A percentile compares a stretch with the other conserved stretches of the same genome.
These are phyloP conservation scores for Primulina huaijiensis DNA, from an alignment of 257 asterid genomes.

Conservation along the genomic window DNA sequence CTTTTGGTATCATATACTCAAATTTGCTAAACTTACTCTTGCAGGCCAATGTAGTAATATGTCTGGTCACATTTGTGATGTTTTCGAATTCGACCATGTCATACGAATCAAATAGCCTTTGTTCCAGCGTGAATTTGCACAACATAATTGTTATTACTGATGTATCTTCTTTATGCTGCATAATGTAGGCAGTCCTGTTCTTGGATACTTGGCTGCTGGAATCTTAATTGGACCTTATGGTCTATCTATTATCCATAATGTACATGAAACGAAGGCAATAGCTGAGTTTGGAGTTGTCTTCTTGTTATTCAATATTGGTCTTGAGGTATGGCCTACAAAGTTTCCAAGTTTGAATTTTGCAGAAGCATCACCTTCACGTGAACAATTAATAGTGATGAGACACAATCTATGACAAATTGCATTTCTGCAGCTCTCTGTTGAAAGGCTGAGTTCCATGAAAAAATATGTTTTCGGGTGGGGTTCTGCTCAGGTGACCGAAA, in stretches of 20 bases:
- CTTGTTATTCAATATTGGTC: constrained; percentile 96
- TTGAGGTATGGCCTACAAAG: constrained; percentile 59
- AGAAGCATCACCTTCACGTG: constrained; percentile 17
- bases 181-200: constrained; percentile 92
- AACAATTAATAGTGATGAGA: constrained; percentile 1
- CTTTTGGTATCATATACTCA: no score
- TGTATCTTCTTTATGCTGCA: constrained; percentile 29
- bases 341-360: constrained; percentile 10
- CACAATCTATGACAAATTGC: constrained; percentile 22
- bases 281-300: constrained; percentile 99
- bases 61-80: background rate
- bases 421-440: constrained; percentile 90
- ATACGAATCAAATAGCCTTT: background rate
- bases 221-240: constrained; percentile 98
- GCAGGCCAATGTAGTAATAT: no score
- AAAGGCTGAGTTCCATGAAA: constrained; percentile 98
- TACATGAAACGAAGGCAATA: constrained; percentile 94
- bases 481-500: constrained; percentile 81
- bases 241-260: constrained; percentile 93
- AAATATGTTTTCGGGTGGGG: constrained; percentile 98
- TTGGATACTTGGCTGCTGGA: constrained; percentile 99
- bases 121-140: background rate
- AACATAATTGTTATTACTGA: constrained; percentile 17
- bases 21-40: no score
- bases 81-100: background rate